phyloP scores from a whole-genome alignment of 495 filamentous ascomycete genomes.

The Parachaetomium inaequale region DNA sequence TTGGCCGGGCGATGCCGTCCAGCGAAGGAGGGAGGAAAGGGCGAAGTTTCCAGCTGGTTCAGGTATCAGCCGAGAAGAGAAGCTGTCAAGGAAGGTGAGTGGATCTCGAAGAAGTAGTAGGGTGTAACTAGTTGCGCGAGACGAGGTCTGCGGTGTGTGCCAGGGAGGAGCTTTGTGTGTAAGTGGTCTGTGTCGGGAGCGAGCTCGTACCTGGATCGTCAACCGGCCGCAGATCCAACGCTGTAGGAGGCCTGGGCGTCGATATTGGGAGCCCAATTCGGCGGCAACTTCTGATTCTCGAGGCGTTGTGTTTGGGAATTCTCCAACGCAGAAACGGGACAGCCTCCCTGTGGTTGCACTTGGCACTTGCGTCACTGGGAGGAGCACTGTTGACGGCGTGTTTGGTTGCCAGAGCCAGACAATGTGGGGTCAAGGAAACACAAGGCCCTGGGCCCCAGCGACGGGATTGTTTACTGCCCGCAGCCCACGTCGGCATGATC shows the following conservation, averaged over 20 bases:
- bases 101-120: not conserved
- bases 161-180: not conserved
- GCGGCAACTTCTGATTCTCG: not conserved
- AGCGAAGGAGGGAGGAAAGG: not conserved
- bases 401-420: not conserved
- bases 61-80: not conserved
- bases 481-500: not conserved
- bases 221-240: too few relatives aligned
- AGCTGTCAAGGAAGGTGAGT: too few relatives aligned
- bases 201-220: not conserved
- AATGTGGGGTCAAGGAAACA: constrained; percentile 9
- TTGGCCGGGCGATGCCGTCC: not conserved
- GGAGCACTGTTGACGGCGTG: not conserved
- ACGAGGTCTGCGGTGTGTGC: not conserved
- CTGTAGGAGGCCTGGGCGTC: too few relatives aligned
- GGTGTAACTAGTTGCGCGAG: not conserved
- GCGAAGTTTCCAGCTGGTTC: not conserved
- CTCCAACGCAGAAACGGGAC: not conserved
- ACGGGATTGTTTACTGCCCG: constrained; percentile 9
- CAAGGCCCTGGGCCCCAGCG: constrained; percentile 2
- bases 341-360: not conserved
- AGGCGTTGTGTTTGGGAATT: not conserved
- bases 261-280: not conserved
- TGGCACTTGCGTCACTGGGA: not conserved
- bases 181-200: too few relatives aligned